Evolutionary conservation across 148 eudicot genomes (phyloP).

Genomic region (Camellia sinensis): DNA sequence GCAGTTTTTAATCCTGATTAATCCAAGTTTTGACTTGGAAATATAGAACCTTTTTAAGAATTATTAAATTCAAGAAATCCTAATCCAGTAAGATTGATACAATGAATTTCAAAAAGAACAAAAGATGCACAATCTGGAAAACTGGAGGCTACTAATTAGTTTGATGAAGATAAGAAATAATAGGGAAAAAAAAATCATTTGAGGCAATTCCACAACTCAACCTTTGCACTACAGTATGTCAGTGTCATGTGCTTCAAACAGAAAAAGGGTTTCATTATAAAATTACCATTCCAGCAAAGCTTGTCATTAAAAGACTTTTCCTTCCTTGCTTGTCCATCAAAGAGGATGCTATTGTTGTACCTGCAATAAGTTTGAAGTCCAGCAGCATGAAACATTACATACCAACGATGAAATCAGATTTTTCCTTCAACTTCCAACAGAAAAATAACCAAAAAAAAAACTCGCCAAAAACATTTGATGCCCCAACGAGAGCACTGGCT

Average conservation of each 20-base stretch:
- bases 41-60: neutral
- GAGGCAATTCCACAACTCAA: neutral
- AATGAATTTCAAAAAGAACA: neutral
- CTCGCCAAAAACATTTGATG: slow-evolving; percentile 87
- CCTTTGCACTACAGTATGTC: neutral
- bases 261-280: neutral
- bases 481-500: slow-evolving; percentile 98
- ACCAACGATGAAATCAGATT: slow-evolving; percentile 10
- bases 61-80: neutral
- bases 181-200: neutral
- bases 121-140: neutral
- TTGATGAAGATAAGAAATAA: neutral
- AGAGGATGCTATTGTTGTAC: slow-evolving; percentile 85
- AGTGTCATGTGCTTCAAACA: slow-evolving; percentile 2
- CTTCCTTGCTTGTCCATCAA: slow-evolving; percentile 96
- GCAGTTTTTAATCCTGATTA: neutral
- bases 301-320: slow-evolving; percentile 82
- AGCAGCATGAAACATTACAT: neutral
- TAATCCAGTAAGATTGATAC: neutral
- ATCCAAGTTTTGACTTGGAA: slow-evolving; percentile 2
- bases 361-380: slow-evolving; percentile 38
- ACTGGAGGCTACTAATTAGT: neutral
- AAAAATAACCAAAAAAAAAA: slow-evolving; percentile 3
- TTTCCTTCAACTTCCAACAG: neutral
- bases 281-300: slow-evolving; percentile 94